Evolutionary conservation across 139 green algal species (phyloP), one percentile per base, ranked within the genome.

Genomic region (Chlamydomonas sp.): DNA sequence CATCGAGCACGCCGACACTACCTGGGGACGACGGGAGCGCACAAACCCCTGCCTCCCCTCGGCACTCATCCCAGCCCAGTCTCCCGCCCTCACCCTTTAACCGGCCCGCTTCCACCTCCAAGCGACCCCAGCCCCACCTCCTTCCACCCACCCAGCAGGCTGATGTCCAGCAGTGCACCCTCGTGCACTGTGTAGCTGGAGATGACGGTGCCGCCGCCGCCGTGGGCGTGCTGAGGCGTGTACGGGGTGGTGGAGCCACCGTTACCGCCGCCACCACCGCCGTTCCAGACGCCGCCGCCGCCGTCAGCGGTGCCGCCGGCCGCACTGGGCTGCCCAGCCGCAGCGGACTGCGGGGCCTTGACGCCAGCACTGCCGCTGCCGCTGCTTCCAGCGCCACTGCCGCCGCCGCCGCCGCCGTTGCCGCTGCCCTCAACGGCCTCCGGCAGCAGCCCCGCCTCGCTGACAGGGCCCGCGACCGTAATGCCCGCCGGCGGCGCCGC

Each of bases 101-200:
- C 4, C 71, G 20, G 20, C 10, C 71, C 9, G 20, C 2, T n/a
- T 4, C 20, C 4, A 77, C 71, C n/a, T 5, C 71, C 20, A 18
- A 10, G 2, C 4, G 18, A 59, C 20, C 17, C 20, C 3, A 18
- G 49, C 49, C 49, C 59, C 5, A 10, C 60, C 9, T 61, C 20
- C 71, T 5, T 58, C 60, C 58, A 72, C 82, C 59, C 61, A 87
- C 82, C 82, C 72, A 87, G 31, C 10, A 87, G 72, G 72, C 71
- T 80, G 72, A 87, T 61, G 68, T 87, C 82, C 71, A 87, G 61
- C n/a, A 87, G 82, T 61, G 82, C 82, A 0, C 82, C 82, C n/a
- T 87, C 82, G 82, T 87, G 61, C 61, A 87, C 58, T 5, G 82
- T 87, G 61, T 87, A 87, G 57, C 20, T 74, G 4, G 71, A 80